A percentile compares a stretch with the other conserved stretches of the same genome.
phyloP scores from a whole-genome alignment of 2,329 filamentous ascomycete species.

The Verticillium nubilum region DNA sequence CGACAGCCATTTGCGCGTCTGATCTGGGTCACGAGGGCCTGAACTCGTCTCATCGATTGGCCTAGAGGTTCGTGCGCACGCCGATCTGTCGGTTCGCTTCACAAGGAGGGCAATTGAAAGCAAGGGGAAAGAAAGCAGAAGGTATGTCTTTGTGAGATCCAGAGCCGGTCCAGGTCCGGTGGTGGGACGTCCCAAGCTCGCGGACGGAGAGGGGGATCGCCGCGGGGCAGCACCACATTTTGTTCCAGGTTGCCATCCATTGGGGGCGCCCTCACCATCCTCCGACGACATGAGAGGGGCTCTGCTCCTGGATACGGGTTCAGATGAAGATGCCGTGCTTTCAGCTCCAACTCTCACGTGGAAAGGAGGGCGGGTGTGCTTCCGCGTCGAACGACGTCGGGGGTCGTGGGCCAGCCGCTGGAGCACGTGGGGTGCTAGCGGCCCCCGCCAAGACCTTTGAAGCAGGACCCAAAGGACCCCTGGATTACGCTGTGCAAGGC shows the following conservation, averaged over 20 bases:
- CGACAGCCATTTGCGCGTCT: slow-evolving; percentile 8
- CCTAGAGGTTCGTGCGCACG: background rate
- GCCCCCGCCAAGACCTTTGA: background rate
- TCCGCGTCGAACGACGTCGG: background rate
- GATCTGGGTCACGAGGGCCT: background rate
- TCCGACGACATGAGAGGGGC: background rate
- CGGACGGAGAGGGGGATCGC: background rate
- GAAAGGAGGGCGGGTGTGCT: background rate
- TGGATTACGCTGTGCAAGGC: background rate
- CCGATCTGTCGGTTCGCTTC: background rate
- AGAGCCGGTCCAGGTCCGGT: background rate
- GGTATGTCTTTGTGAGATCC: background rate
- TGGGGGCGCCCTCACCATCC: too few relatives aligned
- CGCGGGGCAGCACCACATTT: background rate
- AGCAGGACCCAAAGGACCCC: background rate
- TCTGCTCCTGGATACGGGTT: background rate
- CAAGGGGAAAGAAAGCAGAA: background rate
- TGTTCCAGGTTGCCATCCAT: background rate
- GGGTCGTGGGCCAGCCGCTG: background rate
- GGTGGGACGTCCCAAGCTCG: background rate
- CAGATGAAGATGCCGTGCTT: background rate
- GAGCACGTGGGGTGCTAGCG: background rate
- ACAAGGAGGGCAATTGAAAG: background rate
- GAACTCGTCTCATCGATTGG: background rate
- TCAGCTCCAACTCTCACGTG: background rate